Conservation (phyloP, 495 filamentous ascomycete genomes). For the Talaromyces liani region DNA sequence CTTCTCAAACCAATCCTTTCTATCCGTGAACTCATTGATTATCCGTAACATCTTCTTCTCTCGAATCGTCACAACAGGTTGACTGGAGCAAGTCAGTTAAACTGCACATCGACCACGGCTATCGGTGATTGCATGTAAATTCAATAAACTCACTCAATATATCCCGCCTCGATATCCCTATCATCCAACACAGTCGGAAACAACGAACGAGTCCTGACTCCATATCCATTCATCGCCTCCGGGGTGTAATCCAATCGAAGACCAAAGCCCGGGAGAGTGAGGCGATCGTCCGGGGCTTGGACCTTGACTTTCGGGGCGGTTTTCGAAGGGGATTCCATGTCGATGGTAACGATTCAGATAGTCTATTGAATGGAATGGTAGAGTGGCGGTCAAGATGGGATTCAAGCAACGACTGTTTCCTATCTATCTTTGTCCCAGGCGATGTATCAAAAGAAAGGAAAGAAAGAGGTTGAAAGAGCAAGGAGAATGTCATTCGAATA, state of each 20-base stretch:
- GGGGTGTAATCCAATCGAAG: slow-evolving; percentile 30
- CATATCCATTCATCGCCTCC: slow-evolving; percentile 9
- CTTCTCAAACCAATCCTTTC: slow-evolving; percentile 39
- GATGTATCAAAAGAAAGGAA: not conserved
- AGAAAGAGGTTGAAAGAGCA: not conserved
- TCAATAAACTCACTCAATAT: slow-evolving; percentile 20
- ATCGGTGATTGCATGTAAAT: not conserved
- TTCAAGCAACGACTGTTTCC: not conserved
- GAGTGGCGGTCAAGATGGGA: not conserved
- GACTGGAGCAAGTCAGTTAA: not conserved
- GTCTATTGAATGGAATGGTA: not conserved
- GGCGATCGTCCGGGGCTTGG: not conserved
- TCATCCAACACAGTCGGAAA: slow-evolving; percentile 26
- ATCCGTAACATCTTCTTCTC: slow-evolving; percentile 30
- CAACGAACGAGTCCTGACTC: slow-evolving; percentile 18
- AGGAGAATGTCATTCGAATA: not conserved
- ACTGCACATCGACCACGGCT: not conserved
- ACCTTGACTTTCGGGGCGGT: not conserved
- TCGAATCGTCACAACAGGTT: slow-evolving; percentile 16
- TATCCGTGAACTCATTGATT: slow-evolving; percentile 39
- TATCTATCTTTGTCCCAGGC: not conserved
- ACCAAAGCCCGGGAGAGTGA: slow-evolving; percentile 32
- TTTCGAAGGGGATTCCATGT: not conserved
- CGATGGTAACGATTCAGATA: not conserved
- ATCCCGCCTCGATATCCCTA: slow-evolving; percentile 26